These are phyloP conservation scores for Metarhizium album DNA, from an alignment of 2,329 filamentous ascomycete genomes.

Conservation along the genomic window DNA sequence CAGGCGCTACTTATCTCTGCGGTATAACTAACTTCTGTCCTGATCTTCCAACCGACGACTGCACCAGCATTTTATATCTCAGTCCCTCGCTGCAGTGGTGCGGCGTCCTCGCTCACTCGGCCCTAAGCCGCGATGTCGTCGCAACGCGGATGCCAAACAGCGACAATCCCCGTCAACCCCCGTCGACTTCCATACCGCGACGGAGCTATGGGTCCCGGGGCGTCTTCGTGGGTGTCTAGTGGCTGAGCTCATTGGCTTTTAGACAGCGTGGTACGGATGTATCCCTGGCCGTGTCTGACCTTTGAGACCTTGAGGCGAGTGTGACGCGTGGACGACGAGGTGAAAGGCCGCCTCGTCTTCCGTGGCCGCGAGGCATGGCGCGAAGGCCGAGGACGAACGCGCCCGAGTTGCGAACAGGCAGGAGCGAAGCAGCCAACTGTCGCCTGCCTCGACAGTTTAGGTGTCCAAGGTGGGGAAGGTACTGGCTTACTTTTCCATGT, in stretches of 20 bases:
- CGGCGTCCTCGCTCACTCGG: not conserved
- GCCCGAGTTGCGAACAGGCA: not conserved
- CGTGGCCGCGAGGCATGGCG: not conserved
- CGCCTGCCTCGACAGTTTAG: no score
- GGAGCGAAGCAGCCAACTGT: not conserved
- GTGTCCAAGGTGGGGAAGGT: no score
- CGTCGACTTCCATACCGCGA: not conserved
- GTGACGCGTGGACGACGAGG: not conserved
- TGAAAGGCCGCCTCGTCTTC: not conserved
- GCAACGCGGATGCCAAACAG: not conserved
- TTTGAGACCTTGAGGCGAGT: not conserved
- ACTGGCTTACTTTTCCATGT: no score
- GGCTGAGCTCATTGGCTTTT: not conserved
- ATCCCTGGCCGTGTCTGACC: not conserved
- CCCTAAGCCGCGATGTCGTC: not conserved
- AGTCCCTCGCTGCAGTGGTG: not conserved
- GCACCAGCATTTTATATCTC: not conserved
- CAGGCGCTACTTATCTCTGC: not conserved
- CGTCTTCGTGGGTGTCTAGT: not conserved
- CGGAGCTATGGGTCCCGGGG: not conserved
- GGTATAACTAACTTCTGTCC: not conserved
- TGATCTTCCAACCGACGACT: not conserved
- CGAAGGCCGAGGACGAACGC: not conserved
- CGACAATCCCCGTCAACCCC: not conserved
- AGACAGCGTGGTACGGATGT: not conserved